phyloP scores from a whole-genome alignment of 1,139 yeast species.

The Sugiyamaella xylanicola region DNA sequence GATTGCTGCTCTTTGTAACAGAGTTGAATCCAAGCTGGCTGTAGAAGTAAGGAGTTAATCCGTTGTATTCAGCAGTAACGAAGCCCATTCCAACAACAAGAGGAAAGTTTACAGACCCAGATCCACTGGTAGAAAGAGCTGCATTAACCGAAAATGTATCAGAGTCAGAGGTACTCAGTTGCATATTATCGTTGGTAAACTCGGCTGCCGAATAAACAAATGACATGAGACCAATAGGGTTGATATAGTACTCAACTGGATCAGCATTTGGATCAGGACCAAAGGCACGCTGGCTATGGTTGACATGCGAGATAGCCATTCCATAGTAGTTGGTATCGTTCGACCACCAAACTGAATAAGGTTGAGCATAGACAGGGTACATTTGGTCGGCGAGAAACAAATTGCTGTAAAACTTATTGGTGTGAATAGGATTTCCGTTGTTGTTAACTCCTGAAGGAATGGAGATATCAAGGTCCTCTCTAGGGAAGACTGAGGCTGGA shows the following conservation, averaged over 20 bases:
- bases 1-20: constrained; percentile 42
- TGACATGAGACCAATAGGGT: constrained; percentile 56
- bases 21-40: constrained; percentile 56
- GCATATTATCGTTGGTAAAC: constrained; percentile 48
- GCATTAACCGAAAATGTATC: constrained; percentile 60
- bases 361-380: constrained; percentile 54
- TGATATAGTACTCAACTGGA: constrained; percentile 53
- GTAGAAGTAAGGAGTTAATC: constrained; percentile 56
- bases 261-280: constrained; percentile 42
- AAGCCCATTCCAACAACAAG: constrained; percentile 80
- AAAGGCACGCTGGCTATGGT: constrained; percentile 47
- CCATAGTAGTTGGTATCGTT: constrained; percentile 51
- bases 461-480: constrained; percentile 50
- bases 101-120: constrained; percentile 43
- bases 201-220: constrained; percentile 59
- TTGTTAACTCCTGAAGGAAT: constrained; percentile 54
- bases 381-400: constrained; percentile 54
- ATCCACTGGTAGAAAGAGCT: constrained; percentile 45
- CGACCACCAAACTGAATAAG: constrained; percentile 60
- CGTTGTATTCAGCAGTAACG: constrained; percentile 64
- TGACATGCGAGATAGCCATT: constrained; percentile 62
- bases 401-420: constrained; percentile 73
- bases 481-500: constrained; percentile 55
- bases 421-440: constrained; percentile 49
- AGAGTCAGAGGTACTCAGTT: constrained; percentile 50